phyloP scores from a whole-genome alignment of 1,139 yeast species.

The Geotrichum bryndzae region DNA sequence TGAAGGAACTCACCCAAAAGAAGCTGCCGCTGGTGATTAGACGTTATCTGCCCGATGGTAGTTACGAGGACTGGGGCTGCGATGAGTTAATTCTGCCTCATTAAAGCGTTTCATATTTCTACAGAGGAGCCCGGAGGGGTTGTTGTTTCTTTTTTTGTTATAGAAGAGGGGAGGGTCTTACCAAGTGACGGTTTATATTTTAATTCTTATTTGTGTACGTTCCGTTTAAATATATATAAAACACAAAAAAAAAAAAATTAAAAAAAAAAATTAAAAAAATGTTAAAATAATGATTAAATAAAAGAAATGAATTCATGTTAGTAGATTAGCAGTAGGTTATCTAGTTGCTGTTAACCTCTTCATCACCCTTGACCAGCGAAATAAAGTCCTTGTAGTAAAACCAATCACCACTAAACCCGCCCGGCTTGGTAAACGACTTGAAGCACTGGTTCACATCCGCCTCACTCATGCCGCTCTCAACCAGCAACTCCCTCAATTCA shows the following conservation, averaged over 20 bases:
- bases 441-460: slow-evolving; percentile 49
- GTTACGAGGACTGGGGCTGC: slow-evolving; percentile 98
- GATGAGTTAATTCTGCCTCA: slow-evolving; percentile 92
- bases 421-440: slow-evolving; percentile 44
- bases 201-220: neutral
- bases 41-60: slow-evolving; percentile 94
- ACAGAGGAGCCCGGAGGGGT: neutral
- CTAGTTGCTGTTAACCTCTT: neutral
- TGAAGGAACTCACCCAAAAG: slow-evolving; percentile 91
- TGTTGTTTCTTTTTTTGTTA: too few species aligned
- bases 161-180: neutral
- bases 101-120: slow-evolving; percentile 28
- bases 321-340: neutral
- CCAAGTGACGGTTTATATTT: neutral
- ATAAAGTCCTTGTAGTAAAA: slow-evolving; percentile 51
- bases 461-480: slow-evolving; percentile 49
- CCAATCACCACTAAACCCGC: slow-evolving; percentile 53
- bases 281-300: neutral
- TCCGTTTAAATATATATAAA: neutral
- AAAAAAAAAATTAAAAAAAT: neutral
- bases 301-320: neutral
- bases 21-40: slow-evolving; percentile 93
- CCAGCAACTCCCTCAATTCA: slow-evolving; percentile 44
- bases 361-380: neutral
- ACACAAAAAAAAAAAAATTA: neutral